phyloP scores from a whole-genome alignment of 257 asterid species.

The Nicotiana benthamiana region DNA sequence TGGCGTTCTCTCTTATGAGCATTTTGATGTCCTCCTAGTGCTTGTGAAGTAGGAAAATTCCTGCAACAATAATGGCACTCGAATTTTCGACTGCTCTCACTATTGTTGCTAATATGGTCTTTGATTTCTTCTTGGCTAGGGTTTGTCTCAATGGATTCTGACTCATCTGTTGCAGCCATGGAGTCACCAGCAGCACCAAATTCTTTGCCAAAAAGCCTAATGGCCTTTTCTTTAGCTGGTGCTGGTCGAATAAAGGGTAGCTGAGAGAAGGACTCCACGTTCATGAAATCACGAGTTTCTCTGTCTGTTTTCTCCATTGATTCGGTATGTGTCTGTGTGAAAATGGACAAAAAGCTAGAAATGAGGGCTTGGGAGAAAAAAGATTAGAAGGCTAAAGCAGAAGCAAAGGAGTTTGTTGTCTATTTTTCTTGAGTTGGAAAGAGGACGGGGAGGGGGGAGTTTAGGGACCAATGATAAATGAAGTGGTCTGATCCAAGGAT shows the following conservation, averaged over 20 bases:
- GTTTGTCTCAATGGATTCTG: slow-evolving; percentile 9
- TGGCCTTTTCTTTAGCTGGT: slow-evolving; percentile 33
- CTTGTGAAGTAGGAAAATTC: slow-evolving; percentile 91
- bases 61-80: slow-evolving; percentile 88
- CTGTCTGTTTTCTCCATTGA: slow-evolving; percentile 55
- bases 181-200: slow-evolving; percentile 21
- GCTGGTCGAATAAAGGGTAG: slow-evolving; percentile 80
- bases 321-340: slow-evolving; percentile 31
- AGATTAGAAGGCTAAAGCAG: neutral
- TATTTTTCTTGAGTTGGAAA: slow-evolving; percentile 1
- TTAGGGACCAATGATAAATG: slow-evolving; percentile 28
- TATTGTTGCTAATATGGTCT: slow-evolving; percentile 9
- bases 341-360: too few relatives aligned
- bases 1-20: slow-evolving; percentile 92
- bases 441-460: neutral
- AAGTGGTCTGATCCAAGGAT: slow-evolving; percentile 31
- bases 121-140: slow-evolving; percentile 3
- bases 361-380: neutral
- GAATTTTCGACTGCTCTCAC: slow-evolving; percentile 42
- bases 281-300: slow-evolving; percentile 80
- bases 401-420: neutral
- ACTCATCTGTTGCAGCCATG: neutral
- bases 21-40: slow-evolving; percentile 92
- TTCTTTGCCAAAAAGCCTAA: slow-evolving; percentile 82
- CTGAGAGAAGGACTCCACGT: slow-evolving; percentile 86